These are phyloP conservation scores for Aegilops umbellulata DNA, from an alignment of 176 grass and related monocot species.

Conservation along the genomic window DNA sequence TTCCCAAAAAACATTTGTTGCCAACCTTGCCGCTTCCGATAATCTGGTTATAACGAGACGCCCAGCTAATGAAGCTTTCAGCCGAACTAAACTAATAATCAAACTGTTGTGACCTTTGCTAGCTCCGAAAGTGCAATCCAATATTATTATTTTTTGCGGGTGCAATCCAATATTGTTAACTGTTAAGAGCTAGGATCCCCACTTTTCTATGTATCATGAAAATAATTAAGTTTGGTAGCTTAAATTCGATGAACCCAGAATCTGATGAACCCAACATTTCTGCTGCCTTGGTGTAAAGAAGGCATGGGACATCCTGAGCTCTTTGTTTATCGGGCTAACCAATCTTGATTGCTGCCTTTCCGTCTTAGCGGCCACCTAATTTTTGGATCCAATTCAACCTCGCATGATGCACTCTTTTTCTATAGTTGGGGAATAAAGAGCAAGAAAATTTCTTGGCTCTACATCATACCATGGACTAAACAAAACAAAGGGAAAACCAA, in stretches of 20 bases:
- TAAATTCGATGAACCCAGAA: neutral
- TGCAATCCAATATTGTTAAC: neutral
- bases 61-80: constrained; percentile 3
- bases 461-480: neutral
- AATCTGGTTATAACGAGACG: constrained; percentile 7
- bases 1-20: neutral
- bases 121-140: no score
- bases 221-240: neutral
- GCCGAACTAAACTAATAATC: neutral
- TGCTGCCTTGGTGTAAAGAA: neutral
- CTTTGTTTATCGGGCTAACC: neutral
- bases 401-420: neutral
- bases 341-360: neutral
- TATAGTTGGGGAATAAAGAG: neutral
- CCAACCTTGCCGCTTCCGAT: neutral
- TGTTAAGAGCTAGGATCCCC: neutral
- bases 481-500: neutral
- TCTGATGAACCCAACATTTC: constrained; percentile 16
- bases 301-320: neutral
- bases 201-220: neutral
- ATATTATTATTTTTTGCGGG: no score
- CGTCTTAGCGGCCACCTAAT: neutral
- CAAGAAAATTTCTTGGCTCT: neutral
- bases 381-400: neutral
- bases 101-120: no score